Percentiles rank a stretch among this genome's conserved stretches.
Evolutionary conservation across 2,329 filamentous ascomycete genomes (phyloP).

Genomic region (Gnomoniopsis sp.): DNA sequence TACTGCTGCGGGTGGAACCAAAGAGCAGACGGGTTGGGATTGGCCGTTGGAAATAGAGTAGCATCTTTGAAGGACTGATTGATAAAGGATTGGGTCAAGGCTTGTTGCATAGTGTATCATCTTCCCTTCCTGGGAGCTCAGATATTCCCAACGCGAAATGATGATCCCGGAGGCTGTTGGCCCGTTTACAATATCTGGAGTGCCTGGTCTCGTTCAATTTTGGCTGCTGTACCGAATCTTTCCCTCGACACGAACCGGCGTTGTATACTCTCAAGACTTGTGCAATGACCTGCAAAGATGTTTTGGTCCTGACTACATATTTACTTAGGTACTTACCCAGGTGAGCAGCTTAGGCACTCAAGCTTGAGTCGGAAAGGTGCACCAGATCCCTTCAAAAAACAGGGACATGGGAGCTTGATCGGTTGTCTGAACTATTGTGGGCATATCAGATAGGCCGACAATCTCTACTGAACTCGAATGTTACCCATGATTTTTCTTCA

Average conservation of each 20-base stretch:
- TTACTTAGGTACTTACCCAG: too few relatives aligned
- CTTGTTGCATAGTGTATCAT: slow-evolving; percentile 13
- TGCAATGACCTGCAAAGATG: background rate
- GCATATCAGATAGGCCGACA: too few relatives aligned
- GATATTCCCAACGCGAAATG: slow-evolving; percentile 12
- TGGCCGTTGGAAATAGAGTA: background rate
- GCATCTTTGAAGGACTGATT: background rate
- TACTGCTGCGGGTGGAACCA: background rate
- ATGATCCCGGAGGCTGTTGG: slow-evolving; percentile 6
- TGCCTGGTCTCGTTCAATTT: background rate
- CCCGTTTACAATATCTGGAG: background rate
- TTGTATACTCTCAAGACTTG: background rate
- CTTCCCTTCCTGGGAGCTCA: background rate
- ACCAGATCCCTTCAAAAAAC: background rate
- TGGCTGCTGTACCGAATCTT: background rate
- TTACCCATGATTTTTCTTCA: too few relatives aligned
- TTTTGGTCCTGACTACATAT: too few relatives aligned
- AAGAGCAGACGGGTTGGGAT: too few relatives aligned
- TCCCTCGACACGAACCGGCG: background rate
- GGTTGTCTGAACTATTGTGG: background rate
- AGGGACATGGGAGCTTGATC: background rate
- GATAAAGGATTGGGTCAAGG: background rate
- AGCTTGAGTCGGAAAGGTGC: too few relatives aligned
- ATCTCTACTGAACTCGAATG: background rate
- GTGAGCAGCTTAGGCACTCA: background rate